Conservation (phyloP, 208 protist genomes). For the Porcisia hertigi region DNA sequence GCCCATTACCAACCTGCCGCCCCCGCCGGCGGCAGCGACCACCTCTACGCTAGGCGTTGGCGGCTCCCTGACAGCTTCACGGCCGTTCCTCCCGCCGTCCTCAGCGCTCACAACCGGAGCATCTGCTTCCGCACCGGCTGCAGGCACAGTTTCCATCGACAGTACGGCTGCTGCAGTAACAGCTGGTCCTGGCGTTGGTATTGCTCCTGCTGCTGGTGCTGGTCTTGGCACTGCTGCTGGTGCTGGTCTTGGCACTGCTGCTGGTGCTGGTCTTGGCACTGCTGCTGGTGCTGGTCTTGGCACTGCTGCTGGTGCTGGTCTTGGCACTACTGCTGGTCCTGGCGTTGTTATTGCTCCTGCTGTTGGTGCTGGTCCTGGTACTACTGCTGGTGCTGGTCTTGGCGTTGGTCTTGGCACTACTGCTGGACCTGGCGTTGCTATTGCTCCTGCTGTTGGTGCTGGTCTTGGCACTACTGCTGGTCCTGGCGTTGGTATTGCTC, state of each 20-base stretch:
- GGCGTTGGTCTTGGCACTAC: neutral
- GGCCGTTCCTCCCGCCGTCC: neutral
- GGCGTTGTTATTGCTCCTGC: neutral
- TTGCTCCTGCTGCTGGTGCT: neutral
- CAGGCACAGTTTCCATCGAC: neutral
- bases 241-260: neutral
- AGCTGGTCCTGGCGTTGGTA: neutral
- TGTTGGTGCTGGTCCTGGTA: no score
- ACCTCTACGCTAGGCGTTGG: slow-evolving; percentile 31
- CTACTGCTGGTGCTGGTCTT: neutral
- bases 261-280: neutral
- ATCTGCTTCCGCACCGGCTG: neutral
- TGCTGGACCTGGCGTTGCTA: neutral
- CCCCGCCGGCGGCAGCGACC: slow-evolving; percentile 15
- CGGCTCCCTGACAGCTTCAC: slow-evolving; percentile 9
- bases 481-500: neutral
- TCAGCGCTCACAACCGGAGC: neutral
- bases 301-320: neutral
- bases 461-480: neutral
- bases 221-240: no score
- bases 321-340: neutral
- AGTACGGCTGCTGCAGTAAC: neutral
- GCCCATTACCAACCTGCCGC: neutral
- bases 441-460: neutral
- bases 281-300: neutral